phyloP scores from a whole-genome alignment of 2,329 filamentous ascomycete genomes.

The Alternaria sp. region DNA sequence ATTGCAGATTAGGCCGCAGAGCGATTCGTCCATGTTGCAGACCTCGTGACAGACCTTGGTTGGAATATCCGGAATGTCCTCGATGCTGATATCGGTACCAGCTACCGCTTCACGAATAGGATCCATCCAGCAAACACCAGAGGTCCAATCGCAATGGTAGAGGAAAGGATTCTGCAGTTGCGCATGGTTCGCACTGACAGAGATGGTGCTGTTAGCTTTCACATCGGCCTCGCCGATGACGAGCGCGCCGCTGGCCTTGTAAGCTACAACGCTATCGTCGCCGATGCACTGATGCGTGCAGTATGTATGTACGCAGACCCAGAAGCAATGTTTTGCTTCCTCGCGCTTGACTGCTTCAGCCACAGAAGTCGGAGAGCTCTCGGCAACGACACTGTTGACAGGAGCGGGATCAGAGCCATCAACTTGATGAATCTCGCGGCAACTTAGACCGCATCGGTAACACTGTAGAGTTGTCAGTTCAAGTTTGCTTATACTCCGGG shows the following conservation, averaged over 20 bases:
- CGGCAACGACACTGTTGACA: not conserved
- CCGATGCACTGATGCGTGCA: constrained; percentile 4
- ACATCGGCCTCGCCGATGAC: constrained; percentile 11
- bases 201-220: constrained; percentile 4
- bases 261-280: not conserved
- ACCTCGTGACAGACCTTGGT: constrained; percentile 9
- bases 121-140: not conserved
- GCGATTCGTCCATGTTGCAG: not conserved
- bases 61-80: constrained; percentile 1
- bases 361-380: not conserved
- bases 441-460: not conserved
- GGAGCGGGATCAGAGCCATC: not conserved
- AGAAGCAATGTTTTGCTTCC: not conserved
- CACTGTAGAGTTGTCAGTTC: constrained; percentile 9
- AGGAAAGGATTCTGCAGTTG: constrained; percentile 6
- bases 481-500: not conserved
- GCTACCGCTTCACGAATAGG: not conserved
- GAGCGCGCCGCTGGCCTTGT: constrained; percentile 1
- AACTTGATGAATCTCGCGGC: not conserved
- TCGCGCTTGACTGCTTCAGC: constrained; percentile 1
- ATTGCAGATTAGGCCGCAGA: constrained; percentile 5
- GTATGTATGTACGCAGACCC: constrained; percentile 4
- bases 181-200: not conserved
- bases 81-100: not conserved
- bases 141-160: constrained; percentile 3